Base-by-base conservation (phyloP, 2,329 filamentous ascomycete genomes). In the Botrytis tulipae region DNA sequence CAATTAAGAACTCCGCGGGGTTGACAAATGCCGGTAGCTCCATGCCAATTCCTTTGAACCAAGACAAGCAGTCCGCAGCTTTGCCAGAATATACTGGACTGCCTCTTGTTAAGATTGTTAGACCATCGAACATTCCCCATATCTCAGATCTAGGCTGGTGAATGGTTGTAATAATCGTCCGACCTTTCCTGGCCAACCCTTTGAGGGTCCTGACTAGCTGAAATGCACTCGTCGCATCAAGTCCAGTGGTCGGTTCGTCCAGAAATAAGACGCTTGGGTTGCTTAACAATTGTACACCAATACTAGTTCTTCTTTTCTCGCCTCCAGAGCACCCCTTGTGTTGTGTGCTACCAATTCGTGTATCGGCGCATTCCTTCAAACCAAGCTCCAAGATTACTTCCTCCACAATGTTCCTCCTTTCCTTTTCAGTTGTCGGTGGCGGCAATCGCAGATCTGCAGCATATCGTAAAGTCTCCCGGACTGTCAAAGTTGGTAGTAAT, bases 71-170 rank as follows among this genome's bases (percentile, higher is more conserved):
- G 3, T 86, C 85, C 5, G 84, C 81, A 40, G 87, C 85, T 0
- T 84, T 82, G 0, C 92, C 92, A 35, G 90, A 90, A 78, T 91
- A 95, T 0, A 94, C 87, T 0, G 90, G 88, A 48, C 86, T 87
- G 0, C 92, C 92, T 77, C 86, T 87, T 2, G 91, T 90, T 4
- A 95, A 81, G 20, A 95, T 85, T 16, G 94, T 84, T 12, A 94
- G 84, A 74, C 90, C 89, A 80, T 94, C 92, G 78, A 95, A 93
- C 25, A 94, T 85, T 46, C 88, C 87, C 92, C 92, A 95, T 22
- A 95, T 94, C 80, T 94, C 92, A 0, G 91, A 93, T 32, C 92
- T 86, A 32, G 92, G 92, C 75, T 93, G 91, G 80, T 95, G 92
- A 51, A 95, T 92, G 0, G 91, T 93, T 0, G 90, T 90, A 22